A percentile compares a stretch with the other conserved stretches of the same genome.
Evolutionary conservation across 352 stramenopile genomes (phyloP).

Genomic region (Labyrinthula sp.): DNA sequence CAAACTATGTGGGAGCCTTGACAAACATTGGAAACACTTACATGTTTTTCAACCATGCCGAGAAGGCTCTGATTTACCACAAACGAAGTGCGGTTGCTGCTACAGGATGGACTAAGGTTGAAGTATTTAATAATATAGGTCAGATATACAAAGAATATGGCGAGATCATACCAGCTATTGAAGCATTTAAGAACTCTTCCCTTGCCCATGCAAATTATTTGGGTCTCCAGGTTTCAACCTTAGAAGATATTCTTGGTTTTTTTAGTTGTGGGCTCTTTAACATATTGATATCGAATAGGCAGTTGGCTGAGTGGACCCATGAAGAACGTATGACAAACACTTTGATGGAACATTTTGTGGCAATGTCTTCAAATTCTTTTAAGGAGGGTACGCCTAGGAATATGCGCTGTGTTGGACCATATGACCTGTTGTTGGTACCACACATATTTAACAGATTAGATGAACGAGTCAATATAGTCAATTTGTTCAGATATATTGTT

Average conservation of each 20-base stretch:
- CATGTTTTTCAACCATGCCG: constrained; percentile 22
- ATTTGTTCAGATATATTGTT: neutral
- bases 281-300: too few species aligned
- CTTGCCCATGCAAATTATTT: constrained; percentile 28
- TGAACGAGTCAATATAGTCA: neutral
- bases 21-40: constrained; percentile 57
- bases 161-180: constrained; percentile 35
- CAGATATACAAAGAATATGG: constrained; percentile 40
- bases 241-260: constrained; percentile 2
- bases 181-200: constrained; percentile 38
- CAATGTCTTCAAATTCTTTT: neutral
- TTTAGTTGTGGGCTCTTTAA: constrained; percentile 2
- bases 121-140: constrained; percentile 52
- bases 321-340: too few species aligned
- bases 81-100: constrained; percentile 34
- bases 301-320: too few species aligned
- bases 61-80: constrained; percentile 37
- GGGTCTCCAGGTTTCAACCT: neutral
- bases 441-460: neutral
- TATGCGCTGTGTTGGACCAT: neutral
- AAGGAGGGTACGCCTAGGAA: neutral
- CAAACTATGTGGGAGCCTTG: constrained; percentile 65
- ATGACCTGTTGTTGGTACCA: neutral
- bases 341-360: too few species aligned
- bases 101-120: constrained; percentile 36